Evolutionary conservation across 495 filamentous ascomycete genomes (phyloP).

Genomic region (Neurospora sp.): DNA sequence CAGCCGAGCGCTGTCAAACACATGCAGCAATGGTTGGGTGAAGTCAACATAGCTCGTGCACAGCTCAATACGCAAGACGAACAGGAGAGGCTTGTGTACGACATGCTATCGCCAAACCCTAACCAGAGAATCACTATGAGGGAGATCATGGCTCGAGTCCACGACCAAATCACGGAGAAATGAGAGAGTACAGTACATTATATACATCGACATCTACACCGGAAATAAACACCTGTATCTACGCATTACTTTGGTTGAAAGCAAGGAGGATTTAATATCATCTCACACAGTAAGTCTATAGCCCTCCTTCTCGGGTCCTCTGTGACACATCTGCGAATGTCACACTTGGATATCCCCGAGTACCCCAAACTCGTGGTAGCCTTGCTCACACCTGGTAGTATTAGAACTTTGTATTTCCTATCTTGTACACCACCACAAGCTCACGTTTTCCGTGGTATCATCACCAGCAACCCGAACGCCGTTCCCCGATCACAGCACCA

Average conservation of each 20-base stretch:
- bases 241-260: not conserved
- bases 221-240: not conserved
- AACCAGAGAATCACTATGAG: slow-evolving; percentile 32
- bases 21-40: slow-evolving; percentile 38
- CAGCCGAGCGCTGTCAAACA: slow-evolving; percentile 26
- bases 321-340: not conserved
- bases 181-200: not conserved
- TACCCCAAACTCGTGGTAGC: not conserved
- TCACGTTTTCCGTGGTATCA: not conserved
- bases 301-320: not conserved
- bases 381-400: not conserved
- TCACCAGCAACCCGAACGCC: not conserved
- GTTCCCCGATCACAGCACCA: slow-evolving; percentile 11
- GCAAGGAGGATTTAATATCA: not conserved
- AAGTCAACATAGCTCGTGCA: slow-evolving; percentile 28
- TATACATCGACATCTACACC: not conserved
- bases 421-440: not conserved
- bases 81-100: slow-evolving; percentile 31
- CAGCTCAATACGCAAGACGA: slow-evolving; percentile 27
- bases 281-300: not conserved
- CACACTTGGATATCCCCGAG: not conserved
- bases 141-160: slow-evolving; percentile 26
- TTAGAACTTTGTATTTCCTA: not conserved
- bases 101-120: slow-evolving; percentile 37
- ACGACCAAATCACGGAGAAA: slow-evolving; percentile 15